Conservation (phyloP, 1,284 basidiomycete species). For the Ceratobasidium sp. region DNA sequence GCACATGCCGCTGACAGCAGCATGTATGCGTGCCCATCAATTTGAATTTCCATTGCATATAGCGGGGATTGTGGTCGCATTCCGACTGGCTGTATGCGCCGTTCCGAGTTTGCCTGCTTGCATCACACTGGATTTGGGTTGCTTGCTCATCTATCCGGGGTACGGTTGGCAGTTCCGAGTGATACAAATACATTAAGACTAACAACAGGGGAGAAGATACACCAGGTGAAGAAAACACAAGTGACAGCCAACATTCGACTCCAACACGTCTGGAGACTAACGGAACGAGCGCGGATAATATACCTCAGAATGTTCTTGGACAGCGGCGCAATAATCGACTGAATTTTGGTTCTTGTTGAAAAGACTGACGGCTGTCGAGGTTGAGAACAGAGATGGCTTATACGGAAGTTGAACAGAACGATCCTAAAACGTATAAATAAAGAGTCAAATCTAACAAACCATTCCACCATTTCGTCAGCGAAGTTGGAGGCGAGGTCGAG, state of each 20-base stretch:
- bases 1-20: background rate
- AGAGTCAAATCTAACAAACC: slow-evolving; percentile 41
- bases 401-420: slow-evolving; percentile 1
- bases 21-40: background rate
- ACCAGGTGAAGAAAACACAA: slow-evolving; percentile 32
- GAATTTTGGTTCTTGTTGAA: background rate
- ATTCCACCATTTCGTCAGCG: background rate
- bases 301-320: slow-evolving; percentile 30
- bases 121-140: background rate
- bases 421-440: slow-evolving; percentile 26
- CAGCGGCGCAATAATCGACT: background rate
- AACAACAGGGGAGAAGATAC: slow-evolving; percentile 37
- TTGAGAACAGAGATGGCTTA: slow-evolving; percentile 3
- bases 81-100: slow-evolving; percentile 38
- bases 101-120: background rate
- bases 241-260: slow-evolving; percentile 30
- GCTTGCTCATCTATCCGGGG: background rate
- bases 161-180: background rate
- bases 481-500: background rate
- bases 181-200: slow-evolving; percentile 36
- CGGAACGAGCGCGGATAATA: background rate
- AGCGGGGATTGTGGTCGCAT: too few species aligned
- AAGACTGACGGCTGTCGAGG: slow-evolving; percentile 2
- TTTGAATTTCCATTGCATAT: slow-evolving; percentile 1
- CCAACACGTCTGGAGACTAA: slow-evolving; percentile 41